A percentile compares a stretch with the other conserved stretches of the same genome.
These are phyloP conservation scores for Coelastrella sp. DNA, from an alignment of 139 green algal genomes.

Conservation along the genomic window DNA sequence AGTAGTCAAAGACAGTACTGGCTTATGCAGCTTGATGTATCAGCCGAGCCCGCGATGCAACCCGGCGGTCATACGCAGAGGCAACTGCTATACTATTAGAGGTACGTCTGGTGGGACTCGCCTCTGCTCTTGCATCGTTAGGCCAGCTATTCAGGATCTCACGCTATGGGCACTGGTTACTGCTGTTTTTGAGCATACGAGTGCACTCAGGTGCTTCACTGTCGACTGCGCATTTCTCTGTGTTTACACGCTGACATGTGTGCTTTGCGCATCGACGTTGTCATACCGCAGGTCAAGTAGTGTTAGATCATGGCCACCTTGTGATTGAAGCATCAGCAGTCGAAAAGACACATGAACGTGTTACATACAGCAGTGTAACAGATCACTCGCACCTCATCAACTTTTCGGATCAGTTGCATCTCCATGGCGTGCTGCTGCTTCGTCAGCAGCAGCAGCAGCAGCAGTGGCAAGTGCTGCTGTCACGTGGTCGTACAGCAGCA, in stretches of 20 bases:
- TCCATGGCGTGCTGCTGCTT: constrained; percentile 28
- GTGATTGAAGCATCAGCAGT: constrained; percentile 22
- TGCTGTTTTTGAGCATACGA: no score
- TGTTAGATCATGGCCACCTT: constrained; percentile 15
- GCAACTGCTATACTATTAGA: neutral
- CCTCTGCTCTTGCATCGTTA: no score
- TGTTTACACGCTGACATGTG: no score
- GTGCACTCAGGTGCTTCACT: no score
- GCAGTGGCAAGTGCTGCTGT: neutral
- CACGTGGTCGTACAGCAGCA: constrained; percentile 14
- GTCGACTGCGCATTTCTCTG: no score
- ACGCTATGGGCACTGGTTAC: no score
- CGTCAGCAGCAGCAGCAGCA: constrained; percentile 1
- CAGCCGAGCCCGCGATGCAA: neutral
- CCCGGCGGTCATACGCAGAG: constrained; percentile 21
- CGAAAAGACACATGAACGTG: constrained; percentile 30
- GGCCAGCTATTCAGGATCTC: no score
- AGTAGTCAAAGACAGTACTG: constrained; percentile 8
- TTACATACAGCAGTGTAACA: neutral
- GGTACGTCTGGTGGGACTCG: neutral
- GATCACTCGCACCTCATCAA: neutral
- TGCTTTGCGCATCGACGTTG: neutral
- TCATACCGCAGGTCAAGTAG: neutral
- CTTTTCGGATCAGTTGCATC: constrained; percentile 29
- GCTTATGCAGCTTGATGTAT: constrained; percentile 8